Evolutionary conservation across 2,329 filamentous ascomycete genomes (phyloP).

Genomic region (Exophiala dermatitidis): DNA sequence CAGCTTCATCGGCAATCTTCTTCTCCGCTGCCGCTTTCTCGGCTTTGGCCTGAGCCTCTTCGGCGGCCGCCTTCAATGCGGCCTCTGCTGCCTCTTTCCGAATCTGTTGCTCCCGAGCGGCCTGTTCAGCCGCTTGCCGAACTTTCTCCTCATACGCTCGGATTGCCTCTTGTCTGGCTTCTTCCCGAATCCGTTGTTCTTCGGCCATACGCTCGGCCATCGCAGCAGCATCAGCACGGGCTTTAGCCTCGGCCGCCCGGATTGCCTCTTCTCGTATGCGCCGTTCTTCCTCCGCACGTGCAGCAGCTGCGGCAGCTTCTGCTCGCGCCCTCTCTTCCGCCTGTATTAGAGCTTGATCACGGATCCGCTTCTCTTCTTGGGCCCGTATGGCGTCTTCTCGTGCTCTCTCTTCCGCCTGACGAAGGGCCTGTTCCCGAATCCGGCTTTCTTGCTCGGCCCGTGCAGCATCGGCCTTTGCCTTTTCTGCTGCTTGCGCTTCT

Average conservation of each 20-base stretch:
- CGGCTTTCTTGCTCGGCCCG: conserved; percentile 30
- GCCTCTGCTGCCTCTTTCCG: conserved; percentile 39
- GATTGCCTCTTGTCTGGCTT: conserved; percentile 22
- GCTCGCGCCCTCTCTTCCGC: conserved; percentile 23
- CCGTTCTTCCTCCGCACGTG: conserved; percentile 32
- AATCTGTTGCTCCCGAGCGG: conserved; percentile 25
- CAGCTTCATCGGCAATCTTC: conserved; percentile 35
- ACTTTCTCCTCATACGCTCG: conserved; percentile 22
- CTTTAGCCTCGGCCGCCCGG: conserved; percentile 21
- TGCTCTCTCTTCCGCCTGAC: conserved; percentile 20
- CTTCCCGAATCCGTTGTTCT: conserved; percentile 30
- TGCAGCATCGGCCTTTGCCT: conserved; percentile 46
- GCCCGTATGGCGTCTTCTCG: conserved; percentile 30
- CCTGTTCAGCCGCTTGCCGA: conserved; percentile 20
- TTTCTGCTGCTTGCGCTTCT: conserved; percentile 28
- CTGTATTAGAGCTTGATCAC: conserved; percentile 29
- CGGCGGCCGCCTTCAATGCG: conserved; percentile 39
- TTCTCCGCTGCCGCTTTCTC: conserved; percentile 34
- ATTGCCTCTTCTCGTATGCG: conserved; percentile 30
- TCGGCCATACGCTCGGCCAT: conserved; percentile 38
- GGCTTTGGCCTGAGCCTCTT: conserved; percentile 42
- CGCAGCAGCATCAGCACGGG: conserved; percentile 27
- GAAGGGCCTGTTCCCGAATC: conserved; percentile 30
- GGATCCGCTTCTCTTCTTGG: conserved; percentile 31
- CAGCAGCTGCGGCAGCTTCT: conserved; percentile 47